Evolutionary conservation across 306 rosid species (phyloP).

Genomic region (Vigna mungo): DNA sequence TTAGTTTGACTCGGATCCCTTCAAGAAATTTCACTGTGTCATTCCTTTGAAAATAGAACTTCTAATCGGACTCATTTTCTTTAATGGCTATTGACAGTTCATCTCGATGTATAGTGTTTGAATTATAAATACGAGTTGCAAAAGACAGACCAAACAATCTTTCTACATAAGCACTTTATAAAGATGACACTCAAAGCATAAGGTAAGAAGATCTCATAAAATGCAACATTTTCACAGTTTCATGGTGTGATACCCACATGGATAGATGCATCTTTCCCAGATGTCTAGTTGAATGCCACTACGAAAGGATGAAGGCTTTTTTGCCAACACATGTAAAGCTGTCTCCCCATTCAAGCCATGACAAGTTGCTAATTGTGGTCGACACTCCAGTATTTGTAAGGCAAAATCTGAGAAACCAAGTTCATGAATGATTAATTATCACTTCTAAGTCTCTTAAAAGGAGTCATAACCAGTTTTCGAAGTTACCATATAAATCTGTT

Average conservation of each 20-base stretch:
- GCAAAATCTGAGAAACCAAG: slow-evolving; percentile 38
- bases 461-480: not conserved
- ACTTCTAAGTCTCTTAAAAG: not conserved
- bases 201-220: not conserved
- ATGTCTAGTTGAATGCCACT: slow-evolving; percentile 36
- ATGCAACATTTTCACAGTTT: slow-evolving; percentile 2
- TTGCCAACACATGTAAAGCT: slow-evolving; percentile 30
- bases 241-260: slow-evolving; percentile 24
- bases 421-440: not conserved
- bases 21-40: not conserved
- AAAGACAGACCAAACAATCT: not conserved
- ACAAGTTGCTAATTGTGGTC: slow-evolving; percentile 25
- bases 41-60: not conserved
- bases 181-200: slow-evolving; percentile 1
- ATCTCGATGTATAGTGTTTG: not conserved
- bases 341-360: slow-evolving; percentile 38
- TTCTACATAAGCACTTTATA: not conserved
- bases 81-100: not conserved
- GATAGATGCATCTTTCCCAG: slow-evolving; percentile 39
- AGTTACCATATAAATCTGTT: slow-evolving; percentile 24
- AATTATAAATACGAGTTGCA: not conserved
- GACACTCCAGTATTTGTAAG: slow-evolving; percentile 11
- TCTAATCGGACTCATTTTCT: not conserved
- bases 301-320: slow-evolving; percentile 31
- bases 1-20: slow-evolving; percentile 26